Evolutionary conservation across 129 eudicot genomes (phyloP).

Genomic region (carrot (Daucus carota)): DH1_v3.0 NC_030386.2:39703001-39703500

Average conservation of each 20-base stretch:
- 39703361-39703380: too few species aligned
- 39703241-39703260: neutral
- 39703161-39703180: neutral
- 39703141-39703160: neutral
- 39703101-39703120: too few species aligned
- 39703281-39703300: neutral
- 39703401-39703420: too few species aligned
- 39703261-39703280: neutral
- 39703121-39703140: neutral
- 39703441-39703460: too few species aligned
- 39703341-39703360: neutral
- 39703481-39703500: neutral
- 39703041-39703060: neutral
- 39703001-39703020: neutral
- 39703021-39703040: neutral
- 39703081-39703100: too few species aligned
- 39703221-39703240: neutral
- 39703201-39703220: neutral
- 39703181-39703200: neutral
- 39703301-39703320: neutral
- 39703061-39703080: neutral
- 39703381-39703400: too few species aligned
- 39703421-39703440: neutral
- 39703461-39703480: neutral
- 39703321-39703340: neutral